phyloP scores from a whole-genome alignment of 768 basidiomycete genomes.

The Xanthoconium purpureum region DNA sequence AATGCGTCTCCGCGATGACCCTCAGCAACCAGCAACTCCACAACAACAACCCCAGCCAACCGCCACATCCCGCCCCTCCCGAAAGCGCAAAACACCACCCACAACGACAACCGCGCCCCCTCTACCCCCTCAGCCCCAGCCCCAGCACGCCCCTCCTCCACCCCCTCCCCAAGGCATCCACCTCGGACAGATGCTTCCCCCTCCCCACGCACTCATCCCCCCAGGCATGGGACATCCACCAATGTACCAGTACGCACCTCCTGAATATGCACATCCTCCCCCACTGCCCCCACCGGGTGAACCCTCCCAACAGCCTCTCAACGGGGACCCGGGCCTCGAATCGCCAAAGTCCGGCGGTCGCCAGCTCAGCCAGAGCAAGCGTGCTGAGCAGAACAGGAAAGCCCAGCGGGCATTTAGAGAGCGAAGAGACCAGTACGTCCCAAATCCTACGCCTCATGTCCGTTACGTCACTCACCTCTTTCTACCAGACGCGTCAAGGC shows the following conservation, averaged over 20 bases:
- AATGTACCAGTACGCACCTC: slow-evolving; percentile 36
- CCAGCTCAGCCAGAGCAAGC: slow-evolving; percentile 73
- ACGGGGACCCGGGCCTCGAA: slow-evolving; percentile 15
- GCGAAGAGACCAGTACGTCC: slow-evolving; percentile 77
- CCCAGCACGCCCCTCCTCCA: slow-evolving; percentile 36
- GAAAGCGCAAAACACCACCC: slow-evolving; percentile 73
- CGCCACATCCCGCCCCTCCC: slow-evolving; percentile 28
- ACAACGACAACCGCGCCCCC: slow-evolving; percentile 23
- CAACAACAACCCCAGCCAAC: background rate
- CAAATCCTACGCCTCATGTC: background rate
- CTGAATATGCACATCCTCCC: slow-evolving; percentile 30
- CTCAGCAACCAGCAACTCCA: slow-evolving; percentile 14
- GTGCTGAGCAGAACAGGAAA: slow-evolving; percentile 93
- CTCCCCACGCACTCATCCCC: slow-evolving; percentile 51
- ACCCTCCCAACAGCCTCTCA: slow-evolving; percentile 27
- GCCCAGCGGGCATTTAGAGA: slow-evolving; percentile 91
- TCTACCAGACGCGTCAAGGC: slow-evolving; percentile 74
- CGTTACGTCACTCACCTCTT: slow-evolving; percentile 12
- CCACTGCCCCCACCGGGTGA: slow-evolving; percentile 23
- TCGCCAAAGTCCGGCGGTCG: slow-evolving; percentile 38
- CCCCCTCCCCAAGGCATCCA: slow-evolving; percentile 34
- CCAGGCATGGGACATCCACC: slow-evolving; percentile 31
- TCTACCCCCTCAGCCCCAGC: slow-evolving; percentile 19
- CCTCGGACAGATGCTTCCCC: slow-evolving; percentile 55
- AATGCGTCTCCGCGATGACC: slow-evolving; percentile 68